Percentiles rank a stretch among this genome's conserved stretches.
phyloP scores from a whole-genome alignment of 306 rosid genomes.

The Bauhinia variegata region DNA sequence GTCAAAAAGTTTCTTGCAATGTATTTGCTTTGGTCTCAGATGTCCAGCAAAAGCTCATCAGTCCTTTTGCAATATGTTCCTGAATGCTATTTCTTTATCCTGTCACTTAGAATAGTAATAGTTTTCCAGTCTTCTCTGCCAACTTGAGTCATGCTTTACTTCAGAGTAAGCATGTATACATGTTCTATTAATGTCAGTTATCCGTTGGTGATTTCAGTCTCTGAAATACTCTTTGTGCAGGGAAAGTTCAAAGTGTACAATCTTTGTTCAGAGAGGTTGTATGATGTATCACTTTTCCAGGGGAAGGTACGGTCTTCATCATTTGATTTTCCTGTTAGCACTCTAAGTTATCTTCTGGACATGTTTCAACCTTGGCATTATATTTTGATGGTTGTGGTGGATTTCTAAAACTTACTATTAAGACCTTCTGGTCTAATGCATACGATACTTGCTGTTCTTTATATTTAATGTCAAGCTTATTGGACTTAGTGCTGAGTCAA shows the following conservation, averaged over 20 bases:
- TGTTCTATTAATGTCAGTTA: background rate
- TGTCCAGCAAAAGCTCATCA: background rate
- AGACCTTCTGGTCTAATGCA: conserved; percentile 17
- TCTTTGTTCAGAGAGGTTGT: conserved; percentile 97
- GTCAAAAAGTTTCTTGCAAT: background rate
- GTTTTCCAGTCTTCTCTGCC: background rate
- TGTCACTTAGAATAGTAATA: background rate
- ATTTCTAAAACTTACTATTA: conserved; percentile 16
- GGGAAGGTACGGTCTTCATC: conserved; percentile 72
- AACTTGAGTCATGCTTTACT: background rate
- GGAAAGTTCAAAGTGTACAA: conserved; percentile 95
- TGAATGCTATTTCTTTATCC: background rate
- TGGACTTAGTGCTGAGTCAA: background rate
- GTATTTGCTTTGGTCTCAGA: background rate
- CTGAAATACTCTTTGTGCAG: conserved; percentile 52
- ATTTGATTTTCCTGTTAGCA: conserved; percentile 30
- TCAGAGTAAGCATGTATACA: background rate
- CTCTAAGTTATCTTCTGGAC: conserved; percentile 29
- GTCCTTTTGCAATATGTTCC: background rate
- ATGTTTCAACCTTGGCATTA: conserved; percentile 3
- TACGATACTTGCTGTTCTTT: background rate
- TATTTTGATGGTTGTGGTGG: conserved; percentile 4
- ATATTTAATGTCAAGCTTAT: conserved; percentile 23
- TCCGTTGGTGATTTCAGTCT: conserved; percentile 21
- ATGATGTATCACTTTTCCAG: conserved; percentile 84